These are phyloP conservation scores for Neopestalotiopsis rosae DNA, from an alignment of 2,329 filamentous ascomycete genomes.

Conservation along the genomic window DNA sequence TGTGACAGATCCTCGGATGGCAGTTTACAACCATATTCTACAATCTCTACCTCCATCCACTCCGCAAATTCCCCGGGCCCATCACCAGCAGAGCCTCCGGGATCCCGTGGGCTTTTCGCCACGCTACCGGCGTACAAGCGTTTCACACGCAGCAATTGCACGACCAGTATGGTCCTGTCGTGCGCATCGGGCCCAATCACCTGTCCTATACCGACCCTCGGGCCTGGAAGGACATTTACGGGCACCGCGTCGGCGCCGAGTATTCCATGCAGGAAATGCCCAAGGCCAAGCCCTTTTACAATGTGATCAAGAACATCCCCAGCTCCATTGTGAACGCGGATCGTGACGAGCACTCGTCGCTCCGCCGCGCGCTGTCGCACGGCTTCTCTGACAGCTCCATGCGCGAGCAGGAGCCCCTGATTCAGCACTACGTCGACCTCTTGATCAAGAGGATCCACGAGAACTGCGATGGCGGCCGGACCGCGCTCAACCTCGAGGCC, in stretches of 20 bases:
- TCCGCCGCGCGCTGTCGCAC: constrained; percentile 36
- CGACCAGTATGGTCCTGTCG: constrained; percentile 28
- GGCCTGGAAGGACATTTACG: constrained; percentile 41
- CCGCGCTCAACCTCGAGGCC: constrained; percentile 37
- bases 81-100: constrained; percentile 26
- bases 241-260: constrained; percentile 32
- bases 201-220: constrained; percentile 35
- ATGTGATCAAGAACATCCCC: constrained; percentile 25
- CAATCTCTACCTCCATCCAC: constrained; percentile 36
- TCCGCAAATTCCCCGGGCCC: constrained; percentile 33
- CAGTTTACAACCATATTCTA: constrained; percentile 28
- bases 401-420: constrained; percentile 35
- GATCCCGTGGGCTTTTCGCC: constrained; percentile 30
- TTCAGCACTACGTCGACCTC: constrained; percentile 46
- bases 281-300: constrained; percentile 26
- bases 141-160: constrained; percentile 32
- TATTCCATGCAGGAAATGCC: constrained; percentile 29
- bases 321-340: constrained; percentile 35
- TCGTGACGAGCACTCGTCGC: constrained; percentile 33
- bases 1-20: constrained; percentile 26
- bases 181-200: constrained; percentile 32
- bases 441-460: constrained; percentile 45
- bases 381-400: constrained; percentile 36
- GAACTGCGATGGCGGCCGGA: constrained; percentile 28
- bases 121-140: constrained; percentile 27